phyloP scores from a whole-genome alignment of 1,139 yeast species.

The Candida tunisiensis region DNA sequence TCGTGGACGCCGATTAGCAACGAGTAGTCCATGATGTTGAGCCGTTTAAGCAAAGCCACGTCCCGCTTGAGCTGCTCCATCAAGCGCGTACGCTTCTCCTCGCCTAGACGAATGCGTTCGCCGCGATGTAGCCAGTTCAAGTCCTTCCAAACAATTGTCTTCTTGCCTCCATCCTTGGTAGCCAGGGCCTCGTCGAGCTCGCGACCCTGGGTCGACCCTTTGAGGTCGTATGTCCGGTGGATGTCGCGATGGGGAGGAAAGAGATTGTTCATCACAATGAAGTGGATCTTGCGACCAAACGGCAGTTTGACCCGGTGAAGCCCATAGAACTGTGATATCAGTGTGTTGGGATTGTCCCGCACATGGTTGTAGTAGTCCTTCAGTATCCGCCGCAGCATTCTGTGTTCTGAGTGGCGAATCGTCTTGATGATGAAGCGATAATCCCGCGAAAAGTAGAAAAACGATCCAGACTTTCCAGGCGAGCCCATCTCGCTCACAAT shows the following conservation, averaged over 20 bases:
- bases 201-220: conserved; percentile 89
- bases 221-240: conserved; percentile 74
- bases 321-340: conserved; percentile 89
- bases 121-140: conserved; percentile 66
- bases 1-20: conserved; percentile 80
- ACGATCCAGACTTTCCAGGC: conserved; percentile 95
- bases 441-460: conserved; percentile 88
- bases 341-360: conserved; percentile 68
- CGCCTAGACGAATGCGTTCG: conserved; percentile 55
- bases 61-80: conserved; percentile 59
- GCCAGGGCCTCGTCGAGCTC: conserved; percentile 14
- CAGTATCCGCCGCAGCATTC: conserved; percentile 57
- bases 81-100: conserved; percentile 40
- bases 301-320: conserved; percentile 89
- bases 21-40: conserved; percentile 93
- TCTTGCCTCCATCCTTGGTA: conserved; percentile 13
- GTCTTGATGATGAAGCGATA: conserved; percentile 91
- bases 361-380: conserved; percentile 72
- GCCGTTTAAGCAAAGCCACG: conserved; percentile 48
- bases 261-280: conserved; percentile 90
- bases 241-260: conserved; percentile 91
- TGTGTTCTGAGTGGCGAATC: conserved; percentile 85
- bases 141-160: conserved; percentile 47
- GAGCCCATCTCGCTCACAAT: conserved; percentile 85
- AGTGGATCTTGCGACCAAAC: conserved; percentile 71